Base-by-base conservation (phyloP, 2,329 filamentous ascomycete species). In the Colletotrichum australisinense region DNA sequence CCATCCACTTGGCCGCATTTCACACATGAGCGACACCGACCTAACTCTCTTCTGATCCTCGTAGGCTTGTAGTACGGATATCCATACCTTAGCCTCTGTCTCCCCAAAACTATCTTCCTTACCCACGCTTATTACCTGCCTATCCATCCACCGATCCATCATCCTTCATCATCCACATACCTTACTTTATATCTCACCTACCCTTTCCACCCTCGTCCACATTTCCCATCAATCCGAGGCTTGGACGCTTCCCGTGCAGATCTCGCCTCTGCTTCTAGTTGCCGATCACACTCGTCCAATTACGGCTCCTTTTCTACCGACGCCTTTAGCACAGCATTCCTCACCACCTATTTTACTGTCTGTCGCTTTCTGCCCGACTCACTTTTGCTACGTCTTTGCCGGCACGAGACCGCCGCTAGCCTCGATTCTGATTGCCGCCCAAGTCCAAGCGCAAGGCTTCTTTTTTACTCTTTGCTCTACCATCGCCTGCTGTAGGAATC, bases 61-160 rank as follows among this genome's bases (percentile, higher is more conserved):
- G 65, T 71, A 73, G 56, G 64, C 57, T 59, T 75, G 32, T 68
- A 75, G 62, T 57, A 59, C 57, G 67, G 38, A 32, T 32, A 32
- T 9, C 11, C 32, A 32, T 42, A 16, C 38, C 16, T 8, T 49
- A 49, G 42, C 42, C 42, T 49, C 42, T 49, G 19, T 49, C 42
- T 3, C 42, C 16, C 19, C 42, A 19, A 55, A 16, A 69, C 55
- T 74, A 74, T 75, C 76, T 77, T 9, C 42, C 42, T 49, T n/a
- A 46, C 42, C 42, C 19, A 49, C 78, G 81, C 79, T 78, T 78
- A 28, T 58, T 26, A 42, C 38, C 22, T 58, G 22, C 19, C 55
- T 58, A 32, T 59, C 57, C 28, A 24, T 28, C 57, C 57, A 59
- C 26, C 28, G 19, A 59, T 38, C 26, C 57, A 12, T 59, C 57